Base-by-base conservation (phyloP, 768 basidiomycete genomes). In the Mycena olivaceomarginata region DNA sequence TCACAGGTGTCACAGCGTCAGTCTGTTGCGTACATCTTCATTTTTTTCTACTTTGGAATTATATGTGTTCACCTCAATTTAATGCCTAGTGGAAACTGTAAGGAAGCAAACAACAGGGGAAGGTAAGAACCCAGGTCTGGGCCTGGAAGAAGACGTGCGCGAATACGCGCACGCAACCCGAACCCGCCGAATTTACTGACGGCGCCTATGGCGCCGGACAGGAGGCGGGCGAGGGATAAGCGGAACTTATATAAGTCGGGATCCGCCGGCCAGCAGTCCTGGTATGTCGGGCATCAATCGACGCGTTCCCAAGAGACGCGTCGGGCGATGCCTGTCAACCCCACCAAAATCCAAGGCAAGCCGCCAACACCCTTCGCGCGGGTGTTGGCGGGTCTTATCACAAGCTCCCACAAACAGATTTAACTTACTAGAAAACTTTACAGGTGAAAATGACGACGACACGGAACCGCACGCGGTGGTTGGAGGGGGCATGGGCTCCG, bases 131-230 rank as follows among this genome's bases (percentile, higher is more conserved):
- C 75, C 39, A 66, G 56, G 64, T 67, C 70, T 51, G 70, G 70
- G 70, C 15, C 57, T 46, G 56, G 70, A 77, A 67, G 66, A 72
- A 77, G 70, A 15, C 70, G 66, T 62, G 46, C n/a, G 41, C n/a
- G n/a, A 39, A 11, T 2, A 46, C 20, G 16, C 22, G 25, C 31
- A 45, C 65, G 70, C 70, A 72, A 46, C 76, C 76, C 76, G 59
- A 72, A 40, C 66, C 76, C 67, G 76, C 76, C 76, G 63, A 57
- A 77, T 72, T 64, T 77, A 77, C 76, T 77, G 76, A 72, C 70
- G 4, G 57, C 18, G 43, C 6, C 37, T 37, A 11, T 15, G 40
- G 43, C 6, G 46, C 37, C 1, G 76, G 76, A 77, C 76, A 77
- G 76, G 76, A 68, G 63, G 64, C 70, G 67, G 76, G 66, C 18